Evolutionary conservation across 2,329 filamentous ascomycete genomes (phyloP).

Genomic region (Aspergillus puulaauensis): DNA sequence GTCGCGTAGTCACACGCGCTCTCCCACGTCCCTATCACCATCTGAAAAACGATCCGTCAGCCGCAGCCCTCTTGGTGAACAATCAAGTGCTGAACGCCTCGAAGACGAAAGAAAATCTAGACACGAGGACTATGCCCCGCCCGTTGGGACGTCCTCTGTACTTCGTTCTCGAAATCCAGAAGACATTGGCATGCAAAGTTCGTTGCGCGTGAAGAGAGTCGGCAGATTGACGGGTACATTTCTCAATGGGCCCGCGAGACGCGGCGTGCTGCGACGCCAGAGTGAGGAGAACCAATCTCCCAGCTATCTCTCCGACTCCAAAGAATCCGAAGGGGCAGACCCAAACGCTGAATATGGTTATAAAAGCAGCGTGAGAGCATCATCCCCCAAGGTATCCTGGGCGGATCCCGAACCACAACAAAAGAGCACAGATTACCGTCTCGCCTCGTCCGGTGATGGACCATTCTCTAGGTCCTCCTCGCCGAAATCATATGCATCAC

Average conservation of each 20-base stretch:
- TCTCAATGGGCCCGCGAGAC: slow-evolving; percentile 74
- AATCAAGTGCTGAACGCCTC: slow-evolving; percentile 34
- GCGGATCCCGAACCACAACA: slow-evolving; percentile 32
- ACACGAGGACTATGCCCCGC: slow-evolving; percentile 34
- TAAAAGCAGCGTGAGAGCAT: slow-evolving; percentile 24
- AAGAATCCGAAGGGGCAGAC: slow-evolving; percentile 29
- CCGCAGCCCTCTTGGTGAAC: slow-evolving; percentile 29
- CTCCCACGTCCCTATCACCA: slow-evolving; percentile 40
- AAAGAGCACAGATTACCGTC: slow-evolving; percentile 23
- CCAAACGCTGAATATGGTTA: slow-evolving; percentile 27
- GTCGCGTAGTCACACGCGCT: slow-evolving; percentile 42
- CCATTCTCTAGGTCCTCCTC: slow-evolving; percentile 36
- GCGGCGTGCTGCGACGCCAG: slow-evolving; percentile 62
- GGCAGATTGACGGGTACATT: slow-evolving; percentile 75
- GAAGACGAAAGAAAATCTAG: slow-evolving; percentile 33
- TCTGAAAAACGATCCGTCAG: slow-evolving; percentile 33
- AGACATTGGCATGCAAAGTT: slow-evolving; percentile 66
- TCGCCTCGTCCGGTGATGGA: slow-evolving; percentile 23
- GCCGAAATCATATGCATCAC: slow-evolving; percentile 35
- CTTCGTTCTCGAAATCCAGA: slow-evolving; percentile 55
- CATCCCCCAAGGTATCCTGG: slow-evolving; percentile 39
- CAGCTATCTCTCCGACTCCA: slow-evolving; percentile 28
- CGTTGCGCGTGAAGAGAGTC: slow-evolving; percentile 74
- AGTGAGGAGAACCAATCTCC: slow-evolving; percentile 62
- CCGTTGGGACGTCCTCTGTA: slow-evolving; percentile 37